phyloP scores from a whole-genome alignment of 2,329 filamentous ascomycete species.

The Scytalidium sp. region DNA sequence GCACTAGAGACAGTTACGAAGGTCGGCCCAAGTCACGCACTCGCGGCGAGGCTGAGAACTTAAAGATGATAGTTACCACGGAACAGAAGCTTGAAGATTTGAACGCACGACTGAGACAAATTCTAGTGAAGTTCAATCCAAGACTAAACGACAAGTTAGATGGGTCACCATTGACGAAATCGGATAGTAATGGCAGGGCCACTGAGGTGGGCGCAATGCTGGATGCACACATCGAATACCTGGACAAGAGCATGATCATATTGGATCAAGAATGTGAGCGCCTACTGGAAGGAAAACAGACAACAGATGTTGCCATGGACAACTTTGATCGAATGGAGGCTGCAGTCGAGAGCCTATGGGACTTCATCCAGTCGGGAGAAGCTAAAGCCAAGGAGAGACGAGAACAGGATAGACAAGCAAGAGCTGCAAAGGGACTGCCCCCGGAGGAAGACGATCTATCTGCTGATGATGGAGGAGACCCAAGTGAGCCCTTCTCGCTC shows the following conservation, averaged over 20 bases:
- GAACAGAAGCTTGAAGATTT: slow-evolving; percentile 66
- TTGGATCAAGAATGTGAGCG: slow-evolving; percentile 57
- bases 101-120: slow-evolving; percentile 63
- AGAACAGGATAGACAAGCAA: slow-evolving; percentile 48
- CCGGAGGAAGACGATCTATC: slow-evolving; percentile 59
- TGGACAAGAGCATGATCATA: slow-evolving; percentile 62
- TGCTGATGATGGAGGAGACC: slow-evolving; percentile 57
- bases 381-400: slow-evolving; percentile 53
- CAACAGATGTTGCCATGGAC: slow-evolving; percentile 31
- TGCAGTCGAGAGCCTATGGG: slow-evolving; percentile 48
- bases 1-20: slow-evolving; percentile 12
- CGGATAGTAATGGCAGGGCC: slow-evolving; percentile 37
- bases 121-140: slow-evolving; percentile 64
- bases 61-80: slow-evolving; percentile 55
- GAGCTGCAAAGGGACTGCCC: slow-evolving; percentile 53
- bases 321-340: slow-evolving; percentile 54
- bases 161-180: slow-evolving; percentile 28
- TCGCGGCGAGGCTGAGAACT: slow-evolving; percentile 27
- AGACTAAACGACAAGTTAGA: slow-evolving; percentile 16
- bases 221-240: slow-evolving; percentile 62
- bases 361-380: slow-evolving; percentile 46
- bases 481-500: slow-evolving; percentile 65
- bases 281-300: slow-evolving; percentile 18
- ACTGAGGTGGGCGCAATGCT: slow-evolving; percentile 45
- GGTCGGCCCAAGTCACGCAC: slow-evolving; percentile 16